Base-by-base conservation (phyloP, 306 rosid genomes). In the Ammopiptanthus mongolicus region DNA sequence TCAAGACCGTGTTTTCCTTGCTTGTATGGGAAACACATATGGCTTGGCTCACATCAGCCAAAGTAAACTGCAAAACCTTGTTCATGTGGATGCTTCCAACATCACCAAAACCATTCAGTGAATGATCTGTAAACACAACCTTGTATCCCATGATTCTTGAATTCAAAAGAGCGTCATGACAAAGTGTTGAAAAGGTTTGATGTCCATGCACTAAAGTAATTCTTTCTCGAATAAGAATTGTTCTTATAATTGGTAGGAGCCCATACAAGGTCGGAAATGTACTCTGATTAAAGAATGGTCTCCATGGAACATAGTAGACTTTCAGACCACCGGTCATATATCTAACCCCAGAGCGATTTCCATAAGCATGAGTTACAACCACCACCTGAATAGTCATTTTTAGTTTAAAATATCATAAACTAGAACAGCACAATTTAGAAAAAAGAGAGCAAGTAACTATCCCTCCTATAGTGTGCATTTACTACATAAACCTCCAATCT, bases 51-150 rank as follows among this genome's bases (percentile, higher is more conserved):
- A 91, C 90, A 80, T 91, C 96, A 17, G 98, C 93, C 77, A 93
- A 76, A 78, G 97, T 89, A 76, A 87, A 88, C 81, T 91, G 96
- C 90, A 93, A 77, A 8, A 93, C 97, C 88, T 93, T 93, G 84
- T 93, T 93, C 98, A 93, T 93, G 57, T 93, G 98, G 75, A 93
- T 93, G 84, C 98, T 93, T 42, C 98, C 97, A 46, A 68, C 88
- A 71, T 91, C 94, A 65, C 91, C 86, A 81, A 93, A 93, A 79
- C 97, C 97, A 84, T 88, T 87, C 29, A 93, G 87, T 14, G 97
- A 93, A 83, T 93, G 97, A 82, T 93, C 98, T 7, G 96, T 93
- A 75, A 93, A 93, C 48, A 91, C 91, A 48, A 87, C 94, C 87
- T 87, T 91, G 83, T 88, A 93, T 9, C 96, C 97, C 98, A 91